A percentile compares a stretch with the other conserved stretches of the same genome.
Evolutionary conservation across 139 green algal species (phyloP).

Genomic region (Astrephomene gubernaculifera): DNA sequence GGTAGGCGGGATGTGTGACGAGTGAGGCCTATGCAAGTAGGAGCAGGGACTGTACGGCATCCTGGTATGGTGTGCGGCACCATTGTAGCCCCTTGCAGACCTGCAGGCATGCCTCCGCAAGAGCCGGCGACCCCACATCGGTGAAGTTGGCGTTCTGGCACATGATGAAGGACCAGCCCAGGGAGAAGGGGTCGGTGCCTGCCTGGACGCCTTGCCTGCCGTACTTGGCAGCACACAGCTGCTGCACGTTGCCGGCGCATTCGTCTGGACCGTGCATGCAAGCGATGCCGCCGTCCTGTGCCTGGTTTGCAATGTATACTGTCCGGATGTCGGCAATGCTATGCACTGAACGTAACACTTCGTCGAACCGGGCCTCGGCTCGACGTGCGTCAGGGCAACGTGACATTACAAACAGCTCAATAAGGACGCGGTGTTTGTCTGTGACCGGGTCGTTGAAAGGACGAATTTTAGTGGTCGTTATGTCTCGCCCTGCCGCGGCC

Average conservation of each 20-base stretch:
- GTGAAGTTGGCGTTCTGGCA: background rate
- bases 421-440: background rate
- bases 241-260: conserved; percentile 20
- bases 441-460: background rate
- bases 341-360: background rate
- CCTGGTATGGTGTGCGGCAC: too few species aligned
- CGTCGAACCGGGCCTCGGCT: background rate
- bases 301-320: background rate
- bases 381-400: conserved; percentile 14
- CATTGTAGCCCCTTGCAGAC: background rate
- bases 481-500: too few species aligned
- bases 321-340: background rate
- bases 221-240: background rate
- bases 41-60: too few species aligned
- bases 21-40: too few species aligned
- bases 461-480: too few species aligned
- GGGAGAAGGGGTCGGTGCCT: background rate
- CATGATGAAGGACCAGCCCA: background rate
- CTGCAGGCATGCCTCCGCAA: background rate
- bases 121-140: background rate
- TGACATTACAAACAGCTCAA: background rate
- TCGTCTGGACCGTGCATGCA: conserved; percentile 8
- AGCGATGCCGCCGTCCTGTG: background rate
- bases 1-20: too few species aligned
- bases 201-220: background rate